Base-by-base conservation (phyloP, 805 yeast genomes). In the Yarrowia sp. region DNA sequence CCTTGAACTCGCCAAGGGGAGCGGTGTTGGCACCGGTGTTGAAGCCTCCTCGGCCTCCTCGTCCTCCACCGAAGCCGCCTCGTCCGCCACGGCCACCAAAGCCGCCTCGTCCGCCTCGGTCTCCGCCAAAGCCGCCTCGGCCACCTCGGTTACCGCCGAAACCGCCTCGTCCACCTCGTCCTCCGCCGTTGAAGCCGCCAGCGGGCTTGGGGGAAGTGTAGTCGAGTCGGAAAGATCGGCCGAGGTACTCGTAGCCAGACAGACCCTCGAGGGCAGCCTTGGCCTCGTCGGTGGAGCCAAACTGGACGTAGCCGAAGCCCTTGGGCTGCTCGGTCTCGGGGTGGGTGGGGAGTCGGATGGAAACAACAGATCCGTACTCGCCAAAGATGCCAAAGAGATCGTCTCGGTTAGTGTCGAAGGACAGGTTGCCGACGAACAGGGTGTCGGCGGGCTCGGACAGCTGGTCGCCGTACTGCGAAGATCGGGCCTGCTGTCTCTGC, bases 311-410 rank as follows among this genome's bases (percentile, higher is more conserved):
- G 74, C 98, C 99, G 83, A 95, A 95, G 74, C 99, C 99, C 87
- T 95, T 95, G 81, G 97, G 97, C 83, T 94, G 97, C 80, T 92
- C 97, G 73, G 98, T 93, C 81, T 94, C 98, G 77, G 97, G 98
- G 83, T 95, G 96, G 53, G 98, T 94, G 80, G 99, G 99, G 74
- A 95, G 84, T 84, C 99, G 89, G 75, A 92, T 93, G 72, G 97
- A 91, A 69, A 92, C 82, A 71, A 95, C 91, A 71, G 85, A 84
- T 79, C 97, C 98, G 80, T 85, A 85, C 77, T 85, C 86, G 74
- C 89, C 87, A 77, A 95, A 95, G 50, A 87, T 79, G 74, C 85
- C 87, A 79, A 84, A 89, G 74, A 95, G 83, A 71, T 82, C 82
- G 79, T 93, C 97, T 82, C 92, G 89, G 81, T 88, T 86, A 74